phyloP scores from a whole-genome alignment of 2,329 filamentous ascomycete species.

The Calonectria hawksworthii region DNA sequence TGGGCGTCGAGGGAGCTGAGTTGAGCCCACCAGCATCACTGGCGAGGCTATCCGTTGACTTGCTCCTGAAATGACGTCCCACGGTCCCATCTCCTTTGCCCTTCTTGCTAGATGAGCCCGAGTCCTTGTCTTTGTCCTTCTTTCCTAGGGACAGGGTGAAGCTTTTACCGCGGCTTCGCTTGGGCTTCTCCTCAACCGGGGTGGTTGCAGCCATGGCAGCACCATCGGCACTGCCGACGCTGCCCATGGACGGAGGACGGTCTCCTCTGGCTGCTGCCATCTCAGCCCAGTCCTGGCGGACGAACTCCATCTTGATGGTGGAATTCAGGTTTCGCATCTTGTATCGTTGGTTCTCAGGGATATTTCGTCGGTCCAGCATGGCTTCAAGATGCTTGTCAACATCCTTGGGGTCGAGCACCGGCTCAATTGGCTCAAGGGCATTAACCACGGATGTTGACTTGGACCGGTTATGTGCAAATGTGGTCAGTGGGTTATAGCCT shows the following conservation, averaged over 20 bases:
- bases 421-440: constrained; percentile 60
- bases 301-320: constrained; percentile 95
- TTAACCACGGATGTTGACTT: constrained; percentile 54
- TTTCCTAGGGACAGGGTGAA: constrained; percentile 80
- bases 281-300: constrained; percentile 87
- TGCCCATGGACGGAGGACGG: constrained; percentile 61
- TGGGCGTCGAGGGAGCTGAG: constrained; percentile 66
- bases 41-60: constrained; percentile 79
- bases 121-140: constrained; percentile 71
- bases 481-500: constrained; percentile 56
- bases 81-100: constrained; percentile 75
- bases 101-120: constrained; percentile 80
- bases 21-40: constrained; percentile 68
- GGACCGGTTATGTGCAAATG: constrained; percentile 54
- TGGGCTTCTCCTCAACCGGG: constrained; percentile 62
- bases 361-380: constrained; percentile 87
- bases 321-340: constrained; percentile 93
- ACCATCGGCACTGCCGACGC: constrained; percentile 53
- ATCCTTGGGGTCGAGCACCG: constrained; percentile 65
- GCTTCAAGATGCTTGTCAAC: constrained; percentile 72
- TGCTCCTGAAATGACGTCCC: constrained; percentile 76
- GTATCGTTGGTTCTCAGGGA: constrained; percentile 92
- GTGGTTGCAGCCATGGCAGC: constrained; percentile 54
- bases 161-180: constrained; percentile 65
- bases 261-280: constrained; percentile 66